Percentiles rank a stretch among this genome's conserved stretches.
Evolutionary conservation across 345 rosid genomes (phyloP).

Genomic region (Limnanthes douglasii): DNA sequence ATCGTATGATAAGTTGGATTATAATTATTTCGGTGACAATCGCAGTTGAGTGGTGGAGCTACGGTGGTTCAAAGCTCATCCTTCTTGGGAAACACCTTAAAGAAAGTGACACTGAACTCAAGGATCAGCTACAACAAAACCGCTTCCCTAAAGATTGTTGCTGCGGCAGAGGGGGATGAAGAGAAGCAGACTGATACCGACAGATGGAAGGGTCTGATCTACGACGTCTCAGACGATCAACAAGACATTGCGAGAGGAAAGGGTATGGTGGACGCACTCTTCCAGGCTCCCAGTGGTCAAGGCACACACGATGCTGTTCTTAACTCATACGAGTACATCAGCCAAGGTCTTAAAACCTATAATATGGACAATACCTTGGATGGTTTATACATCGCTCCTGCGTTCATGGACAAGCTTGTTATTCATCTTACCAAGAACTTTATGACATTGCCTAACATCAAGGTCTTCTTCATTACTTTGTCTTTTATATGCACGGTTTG

Average conservation of each 20-base stretch:
- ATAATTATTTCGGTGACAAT: background rate
- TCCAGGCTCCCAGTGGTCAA: slow-evolving; percentile 66
- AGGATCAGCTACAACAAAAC: slow-evolving; percentile 23
- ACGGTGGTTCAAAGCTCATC: slow-evolving; percentile 42
- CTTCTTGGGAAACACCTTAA: slow-evolving; percentile 55
- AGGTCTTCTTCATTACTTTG: slow-evolving; percentile 31
- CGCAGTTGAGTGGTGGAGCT: slow-evolving; percentile 60
- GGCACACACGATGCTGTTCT: slow-evolving; percentile 84
- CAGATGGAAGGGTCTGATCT: slow-evolving; percentile 63
- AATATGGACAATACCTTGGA: slow-evolving; percentile 70
- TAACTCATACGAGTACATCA: slow-evolving; percentile 76
- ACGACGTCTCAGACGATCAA: slow-evolving; percentile 73
- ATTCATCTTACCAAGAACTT: slow-evolving; percentile 96
- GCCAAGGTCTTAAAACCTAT: slow-evolving; percentile 63
- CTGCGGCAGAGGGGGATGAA: slow-evolving; percentile 31
- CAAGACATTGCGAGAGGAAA: slow-evolving; percentile 94
- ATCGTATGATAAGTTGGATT: background rate
- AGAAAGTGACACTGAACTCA: slow-evolving; percentile 32
- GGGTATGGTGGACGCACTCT: slow-evolving; percentile 81
- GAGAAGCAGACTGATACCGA: slow-evolving; percentile 49
- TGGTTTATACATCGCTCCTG: slow-evolving; percentile 88
- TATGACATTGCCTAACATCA: slow-evolving; percentile 83
- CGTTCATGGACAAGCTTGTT: slow-evolving; percentile 96
- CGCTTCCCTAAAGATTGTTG: slow-evolving; percentile 37
- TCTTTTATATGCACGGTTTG: no score